These are phyloP conservation scores for Neodidymelliopsis sp. DNA, from an alignment of 2,329 filamentous ascomycete genomes.

Conservation along the genomic window DNA sequence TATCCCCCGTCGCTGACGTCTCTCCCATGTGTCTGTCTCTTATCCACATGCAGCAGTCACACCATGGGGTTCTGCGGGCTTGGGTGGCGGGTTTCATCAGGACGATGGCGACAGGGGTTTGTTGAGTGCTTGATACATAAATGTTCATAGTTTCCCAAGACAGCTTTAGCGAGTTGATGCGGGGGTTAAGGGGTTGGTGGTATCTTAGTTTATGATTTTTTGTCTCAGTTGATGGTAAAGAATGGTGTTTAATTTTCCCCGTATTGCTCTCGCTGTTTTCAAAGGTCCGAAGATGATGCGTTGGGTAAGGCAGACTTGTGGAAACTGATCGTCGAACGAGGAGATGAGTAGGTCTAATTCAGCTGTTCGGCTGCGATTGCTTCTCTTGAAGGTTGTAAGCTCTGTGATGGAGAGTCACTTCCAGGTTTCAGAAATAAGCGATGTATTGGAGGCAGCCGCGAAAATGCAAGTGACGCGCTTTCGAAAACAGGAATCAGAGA, in stretches of 20 bases:
- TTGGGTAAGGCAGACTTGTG: background rate
- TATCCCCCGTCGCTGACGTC: slow-evolving; percentile 14
- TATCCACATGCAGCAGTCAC: slow-evolving; percentile 22
- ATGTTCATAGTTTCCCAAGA: background rate
- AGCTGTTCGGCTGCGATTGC: background rate
- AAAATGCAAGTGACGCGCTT: background rate
- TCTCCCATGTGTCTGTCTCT: background rate
- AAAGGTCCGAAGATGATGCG: background rate
- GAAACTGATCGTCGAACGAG: background rate
- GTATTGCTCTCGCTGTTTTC: too few species aligned
- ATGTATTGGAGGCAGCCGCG: background rate
- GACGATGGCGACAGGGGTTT: slow-evolving; percentile 4
- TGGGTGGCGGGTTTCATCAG: too few species aligned
- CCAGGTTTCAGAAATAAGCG: too few species aligned
- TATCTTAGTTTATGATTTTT: too few species aligned
- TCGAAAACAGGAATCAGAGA: background rate
- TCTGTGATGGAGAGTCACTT: too few species aligned
- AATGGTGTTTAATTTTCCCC: too few species aligned
- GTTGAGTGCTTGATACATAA: background rate
- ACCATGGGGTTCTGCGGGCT: too few species aligned
- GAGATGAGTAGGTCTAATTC: background rate
- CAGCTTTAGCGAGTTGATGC: background rate
- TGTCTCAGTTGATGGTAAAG: too few species aligned
- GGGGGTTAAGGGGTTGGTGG: too few species aligned
- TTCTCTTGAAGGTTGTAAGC: too few species aligned